Base-by-base conservation (phyloP, 2,329 filamentous ascomycete species). In the Cryphonectria naterciae region DNA sequence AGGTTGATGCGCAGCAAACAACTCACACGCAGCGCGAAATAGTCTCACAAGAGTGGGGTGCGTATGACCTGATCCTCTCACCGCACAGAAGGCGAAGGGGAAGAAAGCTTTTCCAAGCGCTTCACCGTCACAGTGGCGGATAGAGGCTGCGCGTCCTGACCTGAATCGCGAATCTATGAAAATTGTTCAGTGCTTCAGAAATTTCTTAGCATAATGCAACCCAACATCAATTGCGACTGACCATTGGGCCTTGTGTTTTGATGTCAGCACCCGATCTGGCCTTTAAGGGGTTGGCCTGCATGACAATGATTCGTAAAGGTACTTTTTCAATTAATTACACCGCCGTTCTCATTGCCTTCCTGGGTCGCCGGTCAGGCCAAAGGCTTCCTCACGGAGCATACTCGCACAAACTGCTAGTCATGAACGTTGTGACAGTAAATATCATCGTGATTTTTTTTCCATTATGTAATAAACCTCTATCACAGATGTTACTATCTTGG, bases 51-150 rank as follows among this genome's bases (percentile, higher is more conserved):
- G 35, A 39, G 58, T 37, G 35, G 58, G 10, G 22, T 37, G 15
- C 7, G 19, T 61, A 22, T 35, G 13, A 58, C 17, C 13, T 32
- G 13, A 25, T 25, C 41, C 22, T 35, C 32, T 35, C 58, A 39
- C 46, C 22, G 54, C 54, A 17, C 28, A 35, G 54, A 32, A 17
- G 52, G 46, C 25, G 13, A 28, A 13, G 11, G 17, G 28, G 28
- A 35, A 28, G 7, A 32, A 28, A 28, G 25, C 25, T 7, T 35
- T 17, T 17, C 54, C 25, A 35, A 35, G 15, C 13, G 15, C 6
- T 17, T 58, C 64, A 66, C 64, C 64, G 64, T 66, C 49, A 66
- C 28, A 17, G 64, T 66, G 64, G 64, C 64, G 46, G 64, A 56
- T 41, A 56, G 64, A 37, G 65, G 65, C 41, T 46, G 43, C 25